Percentiles rank a stretch among this genome's conserved stretches.
phyloP scores from a whole-genome alignment of 2,329 filamentous ascomycete species.

The Decorospora gaudefroyi region DNA sequence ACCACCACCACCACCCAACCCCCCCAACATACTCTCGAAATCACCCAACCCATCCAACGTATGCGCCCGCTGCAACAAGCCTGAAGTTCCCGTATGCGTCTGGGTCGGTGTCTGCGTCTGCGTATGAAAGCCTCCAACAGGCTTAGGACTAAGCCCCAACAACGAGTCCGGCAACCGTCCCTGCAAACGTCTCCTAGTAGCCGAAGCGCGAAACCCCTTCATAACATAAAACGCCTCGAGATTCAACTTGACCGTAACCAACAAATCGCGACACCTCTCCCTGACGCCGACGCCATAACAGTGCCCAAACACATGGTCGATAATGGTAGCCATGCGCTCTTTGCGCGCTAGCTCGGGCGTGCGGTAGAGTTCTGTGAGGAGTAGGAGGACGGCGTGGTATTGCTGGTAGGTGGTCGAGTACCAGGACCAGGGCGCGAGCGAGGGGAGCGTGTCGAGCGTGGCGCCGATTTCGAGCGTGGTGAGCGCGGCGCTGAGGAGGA shows the following conservation, averaged over 20 bases:
- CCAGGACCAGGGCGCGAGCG: constrained; percentile 44
- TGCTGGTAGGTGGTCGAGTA: constrained; percentile 48
- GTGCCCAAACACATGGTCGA: constrained; percentile 48
- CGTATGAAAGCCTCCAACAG: constrained; percentile 21
- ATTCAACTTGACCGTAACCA: constrained; percentile 48
- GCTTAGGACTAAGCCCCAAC: constrained; percentile 1
- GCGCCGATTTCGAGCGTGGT: constrained; percentile 48
- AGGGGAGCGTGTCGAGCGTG: constrained; percentile 46
- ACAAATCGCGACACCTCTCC: constrained; percentile 43
- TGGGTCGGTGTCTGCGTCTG: constrained; percentile 8
- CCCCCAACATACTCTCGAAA: constrained; percentile 40
- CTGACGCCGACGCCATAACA: constrained; percentile 46
- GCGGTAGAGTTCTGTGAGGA: constrained; percentile 47
- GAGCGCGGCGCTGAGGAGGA: constrained; percentile 44
- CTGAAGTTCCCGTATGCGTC: too few relatives aligned
- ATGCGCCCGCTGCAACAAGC: constrained; percentile 30
- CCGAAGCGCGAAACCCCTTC: too few relatives aligned
- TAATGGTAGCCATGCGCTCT: constrained; percentile 47
- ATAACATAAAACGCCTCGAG: constrained; percentile 48
- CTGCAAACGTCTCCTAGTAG: too few relatives aligned
- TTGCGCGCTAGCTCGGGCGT: constrained; percentile 43
- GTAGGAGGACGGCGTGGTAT: constrained; percentile 45
- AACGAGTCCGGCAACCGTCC: too few relatives aligned
- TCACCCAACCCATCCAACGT: constrained; percentile 39
- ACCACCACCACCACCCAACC: constrained; percentile 28